A percentile compares a stretch with the other conserved stretches of the same genome.
These are phyloP conservation scores for Phyllosticta citribraziliensis DNA, from an alignment of 2,329 filamentous ascomycete species.

Conservation along the genomic window DNA sequence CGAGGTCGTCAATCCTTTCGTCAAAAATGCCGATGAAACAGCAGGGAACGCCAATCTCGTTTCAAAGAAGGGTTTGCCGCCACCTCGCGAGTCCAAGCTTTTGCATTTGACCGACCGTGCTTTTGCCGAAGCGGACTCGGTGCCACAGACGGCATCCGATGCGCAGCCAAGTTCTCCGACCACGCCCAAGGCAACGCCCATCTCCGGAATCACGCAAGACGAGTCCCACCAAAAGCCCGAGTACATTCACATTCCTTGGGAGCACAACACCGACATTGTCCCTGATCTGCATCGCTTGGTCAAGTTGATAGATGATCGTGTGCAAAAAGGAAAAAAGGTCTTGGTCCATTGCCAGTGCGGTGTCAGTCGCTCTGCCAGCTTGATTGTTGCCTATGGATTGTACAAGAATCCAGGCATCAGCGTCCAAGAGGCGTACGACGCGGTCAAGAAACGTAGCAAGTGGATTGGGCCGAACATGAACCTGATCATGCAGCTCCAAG, in stretches of 20 bases:
- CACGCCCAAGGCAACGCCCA: slow-evolving; percentile 43
- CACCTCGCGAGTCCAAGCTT: slow-evolving; percentile 2
- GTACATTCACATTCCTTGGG: slow-evolving; percentile 81
- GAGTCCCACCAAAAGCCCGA: slow-evolving; percentile 48
- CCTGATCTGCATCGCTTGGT: slow-evolving; percentile 66
- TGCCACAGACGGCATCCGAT: slow-evolving; percentile 10
- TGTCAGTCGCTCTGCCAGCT: slow-evolving; percentile 72
- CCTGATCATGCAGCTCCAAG: slow-evolving; percentile 78
- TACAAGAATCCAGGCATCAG: slow-evolving; percentile 67
- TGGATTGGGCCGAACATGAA: slow-evolving; percentile 94
- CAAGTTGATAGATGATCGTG: slow-evolving; percentile 63
- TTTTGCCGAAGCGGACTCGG: slow-evolving; percentile 11
- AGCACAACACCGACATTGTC: slow-evolving; percentile 80
- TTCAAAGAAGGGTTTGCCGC: slow-evolving; percentile 7
- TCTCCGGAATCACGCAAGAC: slow-evolving; percentile 13
- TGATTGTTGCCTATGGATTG: slow-evolving; percentile 78
- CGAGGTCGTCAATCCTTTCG: slow-evolving; percentile 70
- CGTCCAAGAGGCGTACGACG: slow-evolving; percentile 75
- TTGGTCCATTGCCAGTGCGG: slow-evolving; percentile 80
- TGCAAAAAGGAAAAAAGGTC: slow-evolving; percentile 65
- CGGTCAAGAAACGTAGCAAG: slow-evolving; percentile 67
- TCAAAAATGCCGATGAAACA: slow-evolving; percentile 17
- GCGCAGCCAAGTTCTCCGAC: slow-evolving; percentile 32
- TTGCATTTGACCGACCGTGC: slow-evolving; percentile 4
- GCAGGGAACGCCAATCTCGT: slow-evolving; percentile 1